A percentile compares a stretch with the other conserved stretches of the same genome.
Conservation (phyloP, 2,329 filamentous ascomycete species). For the Trichoderma sp. region DNA sequence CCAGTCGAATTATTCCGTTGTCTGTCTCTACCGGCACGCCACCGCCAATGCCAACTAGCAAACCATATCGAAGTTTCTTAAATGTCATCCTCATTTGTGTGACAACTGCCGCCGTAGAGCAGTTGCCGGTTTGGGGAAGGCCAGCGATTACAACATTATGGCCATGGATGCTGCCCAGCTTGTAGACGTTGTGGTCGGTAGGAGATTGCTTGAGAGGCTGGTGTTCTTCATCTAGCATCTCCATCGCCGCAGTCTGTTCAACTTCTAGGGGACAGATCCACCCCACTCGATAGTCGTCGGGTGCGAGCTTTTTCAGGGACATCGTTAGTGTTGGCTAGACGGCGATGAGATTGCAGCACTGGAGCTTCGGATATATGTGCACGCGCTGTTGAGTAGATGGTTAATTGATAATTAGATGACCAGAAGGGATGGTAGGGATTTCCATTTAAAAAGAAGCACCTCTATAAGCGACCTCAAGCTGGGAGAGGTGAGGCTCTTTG, state of each 20-base stretch:
- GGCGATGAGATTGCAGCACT: not conserved
- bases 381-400: not conserved
- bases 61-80: not conserved
- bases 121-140: not conserved
- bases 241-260: not conserved
- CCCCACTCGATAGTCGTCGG: not conserved
- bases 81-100: not conserved
- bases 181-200: not conserved
- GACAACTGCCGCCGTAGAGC: not conserved
- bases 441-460: not conserved
- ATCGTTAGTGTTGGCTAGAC: not conserved
- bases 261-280: not conserved
- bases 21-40: not conserved
- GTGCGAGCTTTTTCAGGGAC: not conserved
- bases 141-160: not conserved
- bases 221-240: not conserved
- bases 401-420: not conserved
- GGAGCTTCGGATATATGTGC: not conserved
- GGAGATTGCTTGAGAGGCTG: not conserved
- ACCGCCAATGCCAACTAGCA: not conserved
- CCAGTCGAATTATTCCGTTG: not conserved
- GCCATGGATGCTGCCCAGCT: not conserved
- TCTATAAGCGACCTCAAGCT: not conserved
- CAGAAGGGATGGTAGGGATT: not conserved
- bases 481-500: not conserved